Evolutionary conservation across 805 yeast genomes (phyloP).

Genomic region (Candida sonorensis): DNA sequence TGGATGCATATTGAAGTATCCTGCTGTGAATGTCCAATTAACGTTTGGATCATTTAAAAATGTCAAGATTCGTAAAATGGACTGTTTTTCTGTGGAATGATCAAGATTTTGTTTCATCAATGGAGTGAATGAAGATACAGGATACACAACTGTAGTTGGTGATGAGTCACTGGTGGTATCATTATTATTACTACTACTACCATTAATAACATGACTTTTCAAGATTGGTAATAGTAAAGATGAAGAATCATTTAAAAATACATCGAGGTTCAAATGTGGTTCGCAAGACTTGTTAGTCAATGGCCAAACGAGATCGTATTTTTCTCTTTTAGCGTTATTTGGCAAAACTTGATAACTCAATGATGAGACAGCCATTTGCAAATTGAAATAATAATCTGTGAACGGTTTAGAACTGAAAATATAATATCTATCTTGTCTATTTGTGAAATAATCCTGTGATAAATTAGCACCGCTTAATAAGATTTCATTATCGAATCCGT

Average conservation of each 20-base stretch:
- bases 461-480: constrained; percentile 88
- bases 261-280: constrained; percentile 48
- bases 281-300: constrained; percentile 55
- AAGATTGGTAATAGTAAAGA: constrained; percentile 52
- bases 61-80: constrained; percentile 55
- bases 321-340: constrained; percentile 27
- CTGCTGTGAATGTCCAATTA: constrained; percentile 89
- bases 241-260: constrained; percentile 53
- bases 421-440: constrained; percentile 91
- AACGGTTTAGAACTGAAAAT: constrained; percentile 51
- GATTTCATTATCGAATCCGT: constrained; percentile 90
- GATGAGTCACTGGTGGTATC: too few species aligned
- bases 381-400: constrained; percentile 65
- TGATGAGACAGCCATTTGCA: constrained; percentile 61
- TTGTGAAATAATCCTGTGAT: constrained; percentile 85
- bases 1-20: constrained; percentile 89
- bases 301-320: constrained; percentile 71
- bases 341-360: constrained; percentile 63
- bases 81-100: constrained; percentile 73
- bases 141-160: constrained; percentile 68
- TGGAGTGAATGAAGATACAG: constrained; percentile 89
- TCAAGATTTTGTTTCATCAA: constrained; percentile 48
- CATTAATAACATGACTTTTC: constrained; percentile 27
- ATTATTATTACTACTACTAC: constrained; percentile 15
- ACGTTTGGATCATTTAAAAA: constrained; percentile 46